phyloP scores from a whole-genome alignment of 2,329 filamentous ascomycete species.

The Epichloe typhina region DNA sequence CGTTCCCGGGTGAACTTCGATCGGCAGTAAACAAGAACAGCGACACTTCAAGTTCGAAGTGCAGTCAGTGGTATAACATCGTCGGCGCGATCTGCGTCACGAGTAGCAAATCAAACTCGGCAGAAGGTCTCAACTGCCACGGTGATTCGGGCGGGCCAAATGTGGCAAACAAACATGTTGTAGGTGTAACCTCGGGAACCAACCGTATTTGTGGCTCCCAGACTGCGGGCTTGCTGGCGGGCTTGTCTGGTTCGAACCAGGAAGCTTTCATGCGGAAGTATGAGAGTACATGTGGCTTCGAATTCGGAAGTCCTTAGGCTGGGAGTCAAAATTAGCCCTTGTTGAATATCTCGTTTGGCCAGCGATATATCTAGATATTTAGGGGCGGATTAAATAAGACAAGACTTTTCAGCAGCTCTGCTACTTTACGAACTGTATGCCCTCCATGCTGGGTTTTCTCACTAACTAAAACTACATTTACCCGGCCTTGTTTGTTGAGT shows the following conservation, averaged over 20 bases:
- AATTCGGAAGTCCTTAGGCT: neutral
- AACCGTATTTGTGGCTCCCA: neutral
- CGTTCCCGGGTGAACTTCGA: neutral
- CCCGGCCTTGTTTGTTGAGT: too few relatives aligned
- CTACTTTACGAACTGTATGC: too few relatives aligned
- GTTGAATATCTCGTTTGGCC: neutral
- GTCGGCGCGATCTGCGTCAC: neutral
- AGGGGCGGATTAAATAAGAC: neutral
- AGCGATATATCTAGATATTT: neutral
- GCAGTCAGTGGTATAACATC: neutral
- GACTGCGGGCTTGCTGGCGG: neutral
- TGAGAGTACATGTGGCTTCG: neutral
- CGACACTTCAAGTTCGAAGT: accelerated
- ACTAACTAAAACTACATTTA: too few relatives aligned
- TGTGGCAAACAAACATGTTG: neutral
- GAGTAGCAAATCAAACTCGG: neutral
- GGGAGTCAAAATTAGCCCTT: neutral
- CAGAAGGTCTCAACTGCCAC: neutral
- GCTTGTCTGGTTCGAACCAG: neutral
- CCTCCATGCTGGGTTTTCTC: too few relatives aligned
- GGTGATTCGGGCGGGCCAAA: neutral
- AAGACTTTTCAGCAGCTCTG: neutral
- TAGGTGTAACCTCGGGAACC: neutral
- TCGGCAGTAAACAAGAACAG: neutral
- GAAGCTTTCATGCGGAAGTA: neutral